Base-by-base conservation (phyloP, 352 stramenopile genomes). In the Aphanomyces invadans region DNA sequence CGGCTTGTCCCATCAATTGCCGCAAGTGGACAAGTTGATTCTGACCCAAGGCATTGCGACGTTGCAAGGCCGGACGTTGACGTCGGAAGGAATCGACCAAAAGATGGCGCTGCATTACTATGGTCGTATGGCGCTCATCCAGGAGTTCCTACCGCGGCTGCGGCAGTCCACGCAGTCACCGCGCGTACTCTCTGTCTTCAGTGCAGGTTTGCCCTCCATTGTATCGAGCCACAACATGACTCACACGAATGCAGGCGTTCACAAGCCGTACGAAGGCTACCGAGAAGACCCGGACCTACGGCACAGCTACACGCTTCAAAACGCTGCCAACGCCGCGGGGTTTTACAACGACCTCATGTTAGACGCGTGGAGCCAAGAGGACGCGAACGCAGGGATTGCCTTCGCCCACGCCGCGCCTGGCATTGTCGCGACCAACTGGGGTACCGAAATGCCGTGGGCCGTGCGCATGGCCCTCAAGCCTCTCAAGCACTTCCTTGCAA, bases 1-100 rank as follows among this genome's bases (percentile, higher is more conserved):
- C 29, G 54, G 54, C 2, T 9, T 62, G 9, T 45, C 54, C 9
- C 12, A 12, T 19, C 31, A 62, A 21, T 45, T 62, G 25, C 32
- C 54, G 31, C 48, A 31, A 15, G 15, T 81, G 33, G 77, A 83
- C 70, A 61, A 60, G 2, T 59, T 87, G 19, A 65, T 87, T 4
- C 71, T 80, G 67, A 81, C 77, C 4, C 79, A 86, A 55, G 79
- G 79, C 12, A 87, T 87, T 71, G 77, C 75, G n/a, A 82, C 79
- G 0, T 71, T 74, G 19, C 73, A 83, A 65, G 70, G 67, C 29
- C 76, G 71, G 62, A 87, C 77, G 5, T 68, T 70, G 2, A 86
- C 79, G 19, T 31, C 25, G 11, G 77, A 87, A 51, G 79, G 77
- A 9, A 73, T 81, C 15, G 79, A 87, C 70, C 38, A 84, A 55